Evolutionary conservation across 331 rosid species (phyloP), one percentile per base, ranked within the genome.

Genomic region (Dryas integrifolia): DNA sequence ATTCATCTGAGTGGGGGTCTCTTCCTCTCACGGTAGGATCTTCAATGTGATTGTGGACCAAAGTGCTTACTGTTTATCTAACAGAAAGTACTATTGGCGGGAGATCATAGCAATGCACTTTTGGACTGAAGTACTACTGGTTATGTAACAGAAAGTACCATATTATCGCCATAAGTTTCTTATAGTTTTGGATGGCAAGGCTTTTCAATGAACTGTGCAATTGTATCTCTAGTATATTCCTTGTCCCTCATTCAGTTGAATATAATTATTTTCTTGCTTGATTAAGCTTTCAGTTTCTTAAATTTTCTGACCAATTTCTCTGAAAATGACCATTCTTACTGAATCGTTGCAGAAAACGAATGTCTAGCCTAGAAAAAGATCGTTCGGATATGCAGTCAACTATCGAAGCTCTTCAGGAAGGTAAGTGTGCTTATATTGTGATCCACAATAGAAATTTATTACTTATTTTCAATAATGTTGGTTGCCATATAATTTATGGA

Each of bases 371-470:
- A 59, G 96, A 92, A 77, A 95, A 83, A 83, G 99, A 92, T 15
- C 93, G 93, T 65, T 83, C 65, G 18, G 96, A 95, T 85, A 81
- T 95, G 88, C 89, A 87, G 70, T 90, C 96, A 79, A 92, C 98
- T 35, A 85, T 95, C 6, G 82, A 72, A 67, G 97, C 96, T 74
- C 97, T 95, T 77, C 96, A 90, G 82, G 98, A 95, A 77, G 99
- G 97, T 92, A 80, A 82, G 59, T 8, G 12, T 63, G 50, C 60
- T 18, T 62, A 46, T 53, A 44, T 30, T 30, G 35, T 57, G 10
- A 11, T 50, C 7, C 6, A 8, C 72, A 35, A 3, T 14, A 35
- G 30, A 16, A 6, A 58, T 57, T 70, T 51, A 72, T 47, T 69
- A n/a, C 41, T 62, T 24, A 16, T 62, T n/a, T 74, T 38, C 11